Percentiles rank a stretch among this genome's conserved stretches.
Evolutionary conservation across 768 basidiomycete species (phyloP).

Genomic region (Tricholoma sp.): DNA sequence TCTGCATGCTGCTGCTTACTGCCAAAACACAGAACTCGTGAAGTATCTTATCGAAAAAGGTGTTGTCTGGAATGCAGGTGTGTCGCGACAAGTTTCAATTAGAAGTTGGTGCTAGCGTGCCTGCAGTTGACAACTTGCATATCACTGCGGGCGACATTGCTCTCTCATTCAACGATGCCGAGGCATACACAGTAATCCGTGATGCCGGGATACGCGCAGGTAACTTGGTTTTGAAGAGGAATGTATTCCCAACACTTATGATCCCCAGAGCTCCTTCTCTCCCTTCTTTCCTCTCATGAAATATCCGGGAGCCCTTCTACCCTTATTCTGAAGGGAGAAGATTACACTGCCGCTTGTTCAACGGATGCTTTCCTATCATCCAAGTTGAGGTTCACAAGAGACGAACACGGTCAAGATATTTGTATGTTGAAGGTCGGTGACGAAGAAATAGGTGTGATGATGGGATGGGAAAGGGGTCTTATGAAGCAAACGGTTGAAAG

Average conservation of each 20-base stretch:
- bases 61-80: conserved; percentile 88
- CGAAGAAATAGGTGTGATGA: conserved; percentile 96
- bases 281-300: conserved; percentile 49
- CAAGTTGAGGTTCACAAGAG: conserved; percentile 59
- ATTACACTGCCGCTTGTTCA: conserved; percentile 55
- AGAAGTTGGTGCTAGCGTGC: not conserved
- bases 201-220: conserved; percentile 92
- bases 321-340: conserved; percentile 43
- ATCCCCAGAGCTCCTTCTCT: conserved; percentile 61
- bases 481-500: conserved; percentile 77
- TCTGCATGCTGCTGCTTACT: conserved; percentile 82
- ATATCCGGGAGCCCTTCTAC: conserved; percentile 26
- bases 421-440: conserved; percentile 63
- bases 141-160: conserved; percentile 90
- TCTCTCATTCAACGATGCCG: conserved; percentile 73
- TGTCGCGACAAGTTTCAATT: conserved; percentile 12
- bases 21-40: conserved; percentile 60
- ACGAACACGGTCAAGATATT: conserved; percentile 75
- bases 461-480: conserved; percentile 93
- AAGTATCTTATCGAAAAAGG: conserved; percentile 70
- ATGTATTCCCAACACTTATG: not conserved
- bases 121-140: conserved; percentile 65
- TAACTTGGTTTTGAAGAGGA: conserved; percentile 19
- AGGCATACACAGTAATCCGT: conserved; percentile 74
- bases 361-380: conserved; percentile 68